phyloP scores from a whole-genome alignment of 306 rosid genomes.

The Biancaea sappan region DNA sequence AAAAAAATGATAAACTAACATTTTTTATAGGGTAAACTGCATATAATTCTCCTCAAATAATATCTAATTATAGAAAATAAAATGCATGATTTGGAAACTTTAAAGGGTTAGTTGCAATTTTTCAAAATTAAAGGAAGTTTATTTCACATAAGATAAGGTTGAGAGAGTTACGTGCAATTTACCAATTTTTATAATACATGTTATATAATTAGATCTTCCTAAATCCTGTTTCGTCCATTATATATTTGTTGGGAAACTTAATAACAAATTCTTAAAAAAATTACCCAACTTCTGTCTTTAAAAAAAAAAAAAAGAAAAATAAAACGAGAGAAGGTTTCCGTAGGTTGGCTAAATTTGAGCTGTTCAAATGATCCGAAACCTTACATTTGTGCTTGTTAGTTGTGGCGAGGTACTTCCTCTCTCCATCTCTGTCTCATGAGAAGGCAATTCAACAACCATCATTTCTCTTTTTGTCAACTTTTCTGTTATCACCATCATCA shows the following conservation, averaged over 20 bases:
- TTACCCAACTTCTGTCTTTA: neutral
- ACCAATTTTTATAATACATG: too few relatives aligned
- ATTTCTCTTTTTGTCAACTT: constrained; percentile 31
- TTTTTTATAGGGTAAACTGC: too few relatives aligned
- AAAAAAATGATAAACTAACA: too few relatives aligned
- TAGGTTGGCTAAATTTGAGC: constrained; percentile 28
- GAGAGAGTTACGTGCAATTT: too few relatives aligned
- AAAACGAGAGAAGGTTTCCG: neutral
- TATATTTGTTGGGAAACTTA: neutral
- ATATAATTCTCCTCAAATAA: too few relatives aligned
- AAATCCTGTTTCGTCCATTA: neutral
- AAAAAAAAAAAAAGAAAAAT: neutral
- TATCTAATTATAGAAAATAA: too few relatives aligned
- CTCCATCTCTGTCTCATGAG: constrained; percentile 45
- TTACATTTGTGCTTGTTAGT: constrained; percentile 49
- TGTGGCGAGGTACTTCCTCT: constrained; percentile 59
- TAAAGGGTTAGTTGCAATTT: too few relatives aligned
- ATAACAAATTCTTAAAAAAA: neutral
- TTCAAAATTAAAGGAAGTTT: too few relatives aligned
- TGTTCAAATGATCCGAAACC: constrained; percentile 35
- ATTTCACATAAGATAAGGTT: too few relatives aligned
- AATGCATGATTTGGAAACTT: too few relatives aligned
- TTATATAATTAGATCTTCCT: too few relatives aligned
- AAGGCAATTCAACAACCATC: constrained; percentile 33
- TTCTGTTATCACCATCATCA: constrained; percentile 19